Base-by-base conservation (phyloP, 2,329 filamentous ascomycete species). In the Calonectria honghensis region DNA sequence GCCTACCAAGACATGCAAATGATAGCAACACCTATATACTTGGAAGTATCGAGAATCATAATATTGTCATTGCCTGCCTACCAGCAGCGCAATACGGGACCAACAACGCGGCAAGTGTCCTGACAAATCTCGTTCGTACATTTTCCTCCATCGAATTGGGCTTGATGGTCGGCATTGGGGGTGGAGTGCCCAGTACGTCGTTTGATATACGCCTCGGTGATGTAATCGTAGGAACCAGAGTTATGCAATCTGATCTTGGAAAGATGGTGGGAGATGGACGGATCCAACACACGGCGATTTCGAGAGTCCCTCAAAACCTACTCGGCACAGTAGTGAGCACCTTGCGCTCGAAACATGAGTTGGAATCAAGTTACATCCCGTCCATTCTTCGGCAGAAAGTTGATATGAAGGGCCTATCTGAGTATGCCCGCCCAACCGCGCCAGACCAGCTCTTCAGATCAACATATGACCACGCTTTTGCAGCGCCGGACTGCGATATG, bases 91-190 rank as follows among this genome's bases (percentile, higher is more conserved):
- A 77, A 10, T 81, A 82, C 1, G 81, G 81, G 0, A 79, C 66
- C 0, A 81, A 77, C 6, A 80, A 78, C 2, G 80, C 82, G 0
- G 76, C 81, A 0, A 78, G 45, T 0, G 81, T 82, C 0, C n/a
- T 75, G 86, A 76, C n/a, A 0, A 16, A 76, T 1, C 2, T 79
- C 2, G n/a, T 4, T 2, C 10, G 75, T 10, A 89, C 93, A 45
- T 92, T 86, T 72, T 89, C 48, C 0, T 54, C 41, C 0, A 69
- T 80, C 0, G n/a, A 52, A 0, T 1, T 74, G 0, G 68, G 76
- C 0, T 57, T 83, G 6, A 76, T 82, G 63, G 81, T 83, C 0
- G 82, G 81, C 0, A 81, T 83, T 3, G 80, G 78, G 0, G 81
- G 82, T 6, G 69, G 69, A 11, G 75, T 37, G 0, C 76, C 76